A percentile compares a stretch with the other conserved stretches of the same genome.
Conservation (phyloP, 2,329 filamentous ascomycete genomes). For the Neodidymelliopsis sp. region DNA sequence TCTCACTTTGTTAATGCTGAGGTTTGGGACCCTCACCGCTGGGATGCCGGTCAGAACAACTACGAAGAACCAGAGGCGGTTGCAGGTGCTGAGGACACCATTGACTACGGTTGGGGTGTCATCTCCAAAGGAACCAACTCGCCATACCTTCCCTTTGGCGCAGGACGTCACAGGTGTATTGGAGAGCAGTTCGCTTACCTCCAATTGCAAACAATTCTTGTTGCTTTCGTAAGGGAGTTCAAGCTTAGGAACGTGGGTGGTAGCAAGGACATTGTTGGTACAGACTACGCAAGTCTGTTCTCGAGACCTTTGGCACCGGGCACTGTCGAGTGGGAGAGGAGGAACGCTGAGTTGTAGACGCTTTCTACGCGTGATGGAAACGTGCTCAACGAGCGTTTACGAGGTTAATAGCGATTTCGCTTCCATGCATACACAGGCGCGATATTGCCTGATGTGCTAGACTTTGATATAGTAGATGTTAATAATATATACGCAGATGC, state of each 20-base stretch:
- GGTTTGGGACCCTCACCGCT: constrained; percentile 89
- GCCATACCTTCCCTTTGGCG: constrained; percentile 93
- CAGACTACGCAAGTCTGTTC: constrained; percentile 67
- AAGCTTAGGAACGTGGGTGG: constrained; percentile 80
- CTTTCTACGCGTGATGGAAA: background rate
- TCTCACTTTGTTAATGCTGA: constrained; percentile 83
- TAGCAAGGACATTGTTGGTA: constrained; percentile 71
- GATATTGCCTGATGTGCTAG: constrained; percentile 11
- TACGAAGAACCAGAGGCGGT: constrained; percentile 54
- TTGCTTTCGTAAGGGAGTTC: constrained; percentile 77
- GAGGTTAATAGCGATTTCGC: constrained; percentile 25
- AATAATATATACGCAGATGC: constrained; percentile 8
- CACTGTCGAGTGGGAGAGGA: constrained; percentile 77
- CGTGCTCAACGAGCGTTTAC: constrained; percentile 24
- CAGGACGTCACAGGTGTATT: constrained; percentile 91
- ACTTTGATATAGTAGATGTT: constrained; percentile 18
- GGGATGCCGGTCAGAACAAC: constrained; percentile 69
- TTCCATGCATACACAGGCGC: constrained; percentile 16
- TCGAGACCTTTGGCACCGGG: constrained; percentile 55
- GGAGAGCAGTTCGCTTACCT: constrained; percentile 96
- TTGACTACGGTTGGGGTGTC: constrained; percentile 93
- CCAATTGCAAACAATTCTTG: constrained; percentile 86
- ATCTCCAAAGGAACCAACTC: constrained; percentile 90
- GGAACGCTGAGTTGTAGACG: constrained; percentile 51
- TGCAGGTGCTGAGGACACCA: constrained; percentile 72